These are phyloP conservation scores for Fomes fomentarius DNA, from an alignment of 1,284 basidiomycete species.

Conservation along the genomic window DNA sequence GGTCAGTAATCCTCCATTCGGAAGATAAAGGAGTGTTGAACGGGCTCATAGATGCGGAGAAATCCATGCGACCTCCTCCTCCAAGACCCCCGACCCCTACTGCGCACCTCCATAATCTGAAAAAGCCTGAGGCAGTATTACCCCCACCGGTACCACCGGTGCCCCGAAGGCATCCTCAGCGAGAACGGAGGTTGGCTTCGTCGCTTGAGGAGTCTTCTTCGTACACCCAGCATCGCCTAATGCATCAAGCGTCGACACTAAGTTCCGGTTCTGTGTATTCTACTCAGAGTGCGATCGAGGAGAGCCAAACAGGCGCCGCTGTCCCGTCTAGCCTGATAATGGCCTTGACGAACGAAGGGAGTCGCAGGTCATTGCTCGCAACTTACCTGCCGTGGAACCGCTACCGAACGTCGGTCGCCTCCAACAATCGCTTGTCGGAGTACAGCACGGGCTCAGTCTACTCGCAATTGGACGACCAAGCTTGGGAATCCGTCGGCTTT, in stretches of 20 bases:
- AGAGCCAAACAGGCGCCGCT: constrained; percentile 26
- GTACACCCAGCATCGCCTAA: constrained; percentile 20
- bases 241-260: constrained; percentile 32
- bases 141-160: constrained; percentile 9
- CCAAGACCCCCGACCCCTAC: constrained; percentile 9
- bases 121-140: constrained; percentile 2
- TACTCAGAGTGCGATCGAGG: constrained; percentile 35
- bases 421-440: constrained; percentile 34
- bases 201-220: constrained; percentile 11
- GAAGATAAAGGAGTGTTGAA: neutral
- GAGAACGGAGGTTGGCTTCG: constrained; percentile 9
- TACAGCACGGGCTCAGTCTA: constrained; percentile 35
- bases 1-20: constrained; percentile 6
- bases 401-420: constrained; percentile 21
- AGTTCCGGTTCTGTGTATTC: constrained; percentile 39
- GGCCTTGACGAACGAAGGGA: constrained; percentile 27
- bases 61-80: neutral
- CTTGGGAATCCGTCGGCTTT: constrained; percentile 25
- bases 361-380: constrained; percentile 29
- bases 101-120: neutral
- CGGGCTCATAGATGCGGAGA: constrained; percentile 11
- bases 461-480: constrained; percentile 27
- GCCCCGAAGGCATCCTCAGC: constrained; percentile 14
- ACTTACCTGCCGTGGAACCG: constrained; percentile 29
- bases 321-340: constrained; percentile 32